Evolutionary conservation across 192 early-diverging fungal species (phyloP), one percentile per base, ranked within the genome.

Genomic region (Paraglomus occultum): DNA sequence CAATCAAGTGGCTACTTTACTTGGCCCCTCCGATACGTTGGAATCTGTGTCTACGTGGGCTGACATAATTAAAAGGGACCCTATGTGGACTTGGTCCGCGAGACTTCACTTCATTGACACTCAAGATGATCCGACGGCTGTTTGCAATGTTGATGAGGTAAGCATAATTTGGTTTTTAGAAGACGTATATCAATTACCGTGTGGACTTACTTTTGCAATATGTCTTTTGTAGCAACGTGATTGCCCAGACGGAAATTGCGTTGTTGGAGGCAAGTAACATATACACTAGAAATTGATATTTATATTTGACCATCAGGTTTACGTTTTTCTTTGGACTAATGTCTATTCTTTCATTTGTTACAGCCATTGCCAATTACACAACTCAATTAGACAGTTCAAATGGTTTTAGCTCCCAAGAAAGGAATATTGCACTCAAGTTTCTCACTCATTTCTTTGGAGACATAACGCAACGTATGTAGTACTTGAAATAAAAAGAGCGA

Each of bases 231-330:
- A 57, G 54, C 2, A 64, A 46, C 20, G 11, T 8, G 63, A 64
- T 50, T 64, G 63, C n/a, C 44, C 43, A 15, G 63, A 50, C 15
- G 47, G 15, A 14, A 12, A 9, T 31, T 64, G 63, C 12, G 10
- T 64, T 64, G 63, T 64, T 64, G 63, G 63, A 38, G 63, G 63
- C 50, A 62, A 62, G 59, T 64, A 49, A 11, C 22, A 2, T n/a
- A 14, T 6, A 23, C 1, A 8, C 20, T n/a, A 11, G 47, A 38
- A 8, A 62, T 62, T 62, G 1, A 6, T 9, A 9, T 9, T 22
- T 39, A 59, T 40, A 31, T 1, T 31, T 31, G 3, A 31, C 31
- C 31, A 31, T 31, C n/a, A 31, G 3, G 31, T 31, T 31, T 2
- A 31, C 31, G 31, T 31, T 31, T n/a, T n/a, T n/a, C n/a, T n/a